A percentile compares a stretch with the other conserved stretches of the same genome.
Evolutionary conservation across 2,329 filamentous ascomycete genomes (phyloP).

Genomic region (Cordyceps farinosa): DNA sequence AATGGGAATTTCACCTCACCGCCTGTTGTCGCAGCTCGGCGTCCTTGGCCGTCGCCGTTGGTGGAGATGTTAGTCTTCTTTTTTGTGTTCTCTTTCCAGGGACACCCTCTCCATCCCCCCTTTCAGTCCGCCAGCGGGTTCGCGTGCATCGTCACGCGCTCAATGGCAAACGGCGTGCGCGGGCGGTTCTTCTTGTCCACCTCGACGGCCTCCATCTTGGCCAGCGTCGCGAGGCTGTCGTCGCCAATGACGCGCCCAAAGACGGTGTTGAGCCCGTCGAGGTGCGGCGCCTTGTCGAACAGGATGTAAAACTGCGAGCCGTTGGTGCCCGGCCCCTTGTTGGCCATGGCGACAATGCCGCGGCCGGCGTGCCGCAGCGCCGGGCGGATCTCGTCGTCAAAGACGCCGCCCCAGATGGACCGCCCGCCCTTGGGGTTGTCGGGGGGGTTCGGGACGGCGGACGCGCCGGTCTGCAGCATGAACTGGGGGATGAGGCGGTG

Average conservation of each 20-base stretch:
- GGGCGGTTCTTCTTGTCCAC: slow-evolving; percentile 78
- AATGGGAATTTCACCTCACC: neutral
- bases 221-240: slow-evolving; percentile 61
- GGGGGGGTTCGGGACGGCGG: slow-evolving; percentile 46
- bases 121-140: slow-evolving; percentile 67
- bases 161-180: slow-evolving; percentile 62
- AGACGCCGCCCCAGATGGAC: slow-evolving; percentile 70
- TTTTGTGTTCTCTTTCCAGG: neutral
- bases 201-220: slow-evolving; percentile 66
- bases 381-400: slow-evolving; percentile 78
- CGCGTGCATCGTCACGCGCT: slow-evolving; percentile 70
- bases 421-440: slow-evolving; percentile 64
- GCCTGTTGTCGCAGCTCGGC: neutral
- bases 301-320: slow-evolving; percentile 80
- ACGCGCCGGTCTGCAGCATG: slow-evolving; percentile 74
- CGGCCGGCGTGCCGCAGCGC: slow-evolving; percentile 64
- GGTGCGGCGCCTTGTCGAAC: slow-evolving; percentile 72
- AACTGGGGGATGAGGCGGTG: slow-evolving; percentile 78
- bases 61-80: neutral
- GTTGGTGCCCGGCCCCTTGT: slow-evolving; percentile 70
- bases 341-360: slow-evolving; percentile 74
- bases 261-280: slow-evolving; percentile 81
- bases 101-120: neutral
- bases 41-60: neutral
- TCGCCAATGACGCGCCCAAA: slow-evolving; percentile 72